These are phyloP conservation scores for Auricularia cornea DNA, from an alignment of 768 basidiomycete species.

Conservation along the genomic window DNA sequence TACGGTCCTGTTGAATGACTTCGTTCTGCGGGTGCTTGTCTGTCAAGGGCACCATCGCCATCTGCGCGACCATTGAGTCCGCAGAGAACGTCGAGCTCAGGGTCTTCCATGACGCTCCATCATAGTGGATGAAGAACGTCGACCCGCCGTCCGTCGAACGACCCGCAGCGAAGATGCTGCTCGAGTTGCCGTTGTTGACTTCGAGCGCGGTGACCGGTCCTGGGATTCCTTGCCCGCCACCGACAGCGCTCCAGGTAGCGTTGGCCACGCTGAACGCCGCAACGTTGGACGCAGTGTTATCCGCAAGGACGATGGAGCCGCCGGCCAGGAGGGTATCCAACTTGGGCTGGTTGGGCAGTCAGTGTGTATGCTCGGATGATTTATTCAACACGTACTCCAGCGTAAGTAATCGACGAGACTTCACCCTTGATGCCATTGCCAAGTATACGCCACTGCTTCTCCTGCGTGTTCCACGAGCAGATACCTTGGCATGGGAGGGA, in stretches of 20 bases:
- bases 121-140: conserved; percentile 77
- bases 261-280: conserved; percentile 66
- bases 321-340: conserved; percentile 67
- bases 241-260: conserved; percentile 64
- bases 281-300: conserved; percentile 60
- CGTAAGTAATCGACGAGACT: conserved; percentile 67
- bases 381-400: conserved; percentile 51
- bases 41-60: conserved; percentile 85
- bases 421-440: conserved; percentile 79
- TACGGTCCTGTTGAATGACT: conserved; percentile 73
- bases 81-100: conserved; percentile 52
- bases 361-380: conserved; percentile 3
- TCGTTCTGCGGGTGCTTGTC: conserved; percentile 62
- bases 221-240: conserved; percentile 52
- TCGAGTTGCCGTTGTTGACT: conserved; percentile 70
- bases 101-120: conserved; percentile 67
- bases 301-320: conserved; percentile 65
- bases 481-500: conserved; percentile 65
- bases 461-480: conserved; percentile 60
- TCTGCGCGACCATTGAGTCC: conserved; percentile 64
- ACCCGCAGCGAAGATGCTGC: conserved; percentile 87
- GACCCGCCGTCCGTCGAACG: conserved; percentile 51
- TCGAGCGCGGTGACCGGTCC: conserved; percentile 87
- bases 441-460: conserved; percentile 72
- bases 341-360: conserved; percentile 37